Percentiles rank a stretch among this genome's conserved stretches.
phyloP scores from a whole-genome alignment of 164 flowering plant genomes.

The Stephania yunnanensis region DNA sequence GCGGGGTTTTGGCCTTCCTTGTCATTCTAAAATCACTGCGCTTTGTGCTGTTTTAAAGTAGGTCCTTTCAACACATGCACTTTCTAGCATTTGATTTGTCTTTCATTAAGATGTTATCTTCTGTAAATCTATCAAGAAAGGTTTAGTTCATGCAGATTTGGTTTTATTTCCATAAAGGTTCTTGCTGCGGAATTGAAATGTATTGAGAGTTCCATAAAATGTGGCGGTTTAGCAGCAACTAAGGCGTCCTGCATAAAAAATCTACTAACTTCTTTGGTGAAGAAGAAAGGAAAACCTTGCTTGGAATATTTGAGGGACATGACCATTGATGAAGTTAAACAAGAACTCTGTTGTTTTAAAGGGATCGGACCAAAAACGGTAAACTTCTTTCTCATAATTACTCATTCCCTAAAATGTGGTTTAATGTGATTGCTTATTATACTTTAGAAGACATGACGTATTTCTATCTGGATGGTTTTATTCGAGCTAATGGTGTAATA shows the following conservation, averaged over 20 bases:
- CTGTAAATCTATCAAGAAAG: not conserved
- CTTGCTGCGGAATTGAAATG: conserved; percentile 57
- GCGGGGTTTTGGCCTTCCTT: too few relatives aligned
- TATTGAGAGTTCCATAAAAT: conserved; percentile 71
- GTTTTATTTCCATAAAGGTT: conserved; percentile 39
- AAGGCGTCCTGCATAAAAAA: conserved; percentile 81
- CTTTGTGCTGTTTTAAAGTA: too few relatives aligned
- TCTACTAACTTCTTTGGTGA: conserved; percentile 44
- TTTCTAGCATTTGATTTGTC: not conserved
- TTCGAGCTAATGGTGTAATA: not conserved
- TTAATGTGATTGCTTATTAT: not conserved
- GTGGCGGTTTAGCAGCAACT: conserved; percentile 85
- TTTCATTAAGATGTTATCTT: not conserved
- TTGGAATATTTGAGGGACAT: conserved; percentile 73
- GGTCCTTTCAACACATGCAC: too few relatives aligned
- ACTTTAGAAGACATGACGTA: not conserved
- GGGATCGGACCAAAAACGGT: conserved; percentile 97
- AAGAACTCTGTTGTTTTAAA: conserved; percentile 71
- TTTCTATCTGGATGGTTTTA: not conserved
- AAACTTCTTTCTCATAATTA: conserved; percentile 5
- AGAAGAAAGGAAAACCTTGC: conserved; percentile 67
- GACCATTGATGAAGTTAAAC: conserved; percentile 67
- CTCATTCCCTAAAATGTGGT: not conserved
- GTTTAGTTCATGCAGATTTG: not conserved
- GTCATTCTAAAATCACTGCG: too few relatives aligned